Evolutionary conservation across 495 filamentous ascomycete genomes (phyloP), one percentile per base, ranked within the genome.

Genomic region (Aspergillus leporis): DNA sequence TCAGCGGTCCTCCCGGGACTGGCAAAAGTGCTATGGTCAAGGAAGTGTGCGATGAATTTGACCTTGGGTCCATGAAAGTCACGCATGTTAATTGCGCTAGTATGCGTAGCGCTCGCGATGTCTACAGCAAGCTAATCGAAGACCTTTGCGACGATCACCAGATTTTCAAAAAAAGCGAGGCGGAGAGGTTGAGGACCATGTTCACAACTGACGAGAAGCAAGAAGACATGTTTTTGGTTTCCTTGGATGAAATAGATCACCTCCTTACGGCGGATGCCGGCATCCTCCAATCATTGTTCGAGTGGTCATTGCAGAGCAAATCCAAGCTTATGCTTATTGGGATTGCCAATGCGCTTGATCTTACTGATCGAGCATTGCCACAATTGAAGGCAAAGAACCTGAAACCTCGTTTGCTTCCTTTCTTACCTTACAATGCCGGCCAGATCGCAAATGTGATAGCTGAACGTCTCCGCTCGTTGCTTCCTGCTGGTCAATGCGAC

Each of bases 31-130:
- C 94, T 4, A 84, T 97, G 73, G 84, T 97, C 52, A 83, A 86
- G 55, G 89, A 96, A 64, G 82, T 97, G 30, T 89, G 87, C 51
- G 74, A 81, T 41, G 79, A 85, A 32, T 61, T 87, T 22, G 75
- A 82, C 38, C 68, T 70, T 40, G 73, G 63, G 2, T 66, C 70
- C 5, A 74, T 92, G 51, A 87, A 84, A 65, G 85, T 84, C 43
- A 84, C 86, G 3, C 92, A 93, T 68, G 76, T 99, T 77, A 99
- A 99, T 65, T 99, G 94, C 72, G 96, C 96, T 85, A 94, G 91
- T 71, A 88, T 96, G 71, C 93, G 94, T 63, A 85, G 82, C 55
- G 86, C 91, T 6, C 83, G 84, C 57, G 92, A 95, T 64, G 82
- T 98, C 21, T 95, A 92, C 68, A 79, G 81, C 60, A 91, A 83